Conservation (phyloP, 2,329 filamentous ascomycete genomes). For the Tolypocladium ovalisporum region DNA sequence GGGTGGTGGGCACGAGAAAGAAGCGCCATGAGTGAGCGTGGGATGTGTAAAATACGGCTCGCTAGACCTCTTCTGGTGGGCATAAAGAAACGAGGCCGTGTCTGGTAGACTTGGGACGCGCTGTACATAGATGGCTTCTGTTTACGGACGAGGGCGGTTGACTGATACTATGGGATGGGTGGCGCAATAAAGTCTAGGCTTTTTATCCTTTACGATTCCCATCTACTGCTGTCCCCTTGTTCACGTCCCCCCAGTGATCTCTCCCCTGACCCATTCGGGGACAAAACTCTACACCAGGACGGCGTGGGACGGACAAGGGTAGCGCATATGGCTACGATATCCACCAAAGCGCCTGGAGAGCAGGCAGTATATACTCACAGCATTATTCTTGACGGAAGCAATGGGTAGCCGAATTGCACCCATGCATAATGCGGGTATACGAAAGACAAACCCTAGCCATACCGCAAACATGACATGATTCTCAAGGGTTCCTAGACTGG, state of each 20-base stretch:
- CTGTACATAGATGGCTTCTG: background rate
- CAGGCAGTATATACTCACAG: background rate
- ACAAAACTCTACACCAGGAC: background rate
- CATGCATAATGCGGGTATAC: background rate
- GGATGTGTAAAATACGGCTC: background rate
- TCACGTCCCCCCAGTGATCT: background rate
- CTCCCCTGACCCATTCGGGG: background rate
- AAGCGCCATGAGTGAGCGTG: background rate
- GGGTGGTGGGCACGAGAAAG: background rate
- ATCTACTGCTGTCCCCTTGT: background rate
- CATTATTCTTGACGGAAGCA: background rate
- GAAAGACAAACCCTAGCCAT: background rate
- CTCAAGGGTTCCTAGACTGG: background rate
- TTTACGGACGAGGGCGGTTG: background rate
- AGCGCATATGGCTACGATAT: background rate
- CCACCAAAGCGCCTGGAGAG: background rate
- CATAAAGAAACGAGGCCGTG: background rate
- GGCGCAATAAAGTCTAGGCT: background rate
- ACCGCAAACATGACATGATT: background rate
- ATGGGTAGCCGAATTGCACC: background rate
- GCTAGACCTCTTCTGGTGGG: background rate
- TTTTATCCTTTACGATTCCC: background rate
- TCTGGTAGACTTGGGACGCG: background rate
- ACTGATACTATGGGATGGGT: background rate
- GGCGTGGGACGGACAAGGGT: background rate